Conservation (phyloP, 1,284 basidiomycete species). For the Quambalaria eucalypti region DNA sequence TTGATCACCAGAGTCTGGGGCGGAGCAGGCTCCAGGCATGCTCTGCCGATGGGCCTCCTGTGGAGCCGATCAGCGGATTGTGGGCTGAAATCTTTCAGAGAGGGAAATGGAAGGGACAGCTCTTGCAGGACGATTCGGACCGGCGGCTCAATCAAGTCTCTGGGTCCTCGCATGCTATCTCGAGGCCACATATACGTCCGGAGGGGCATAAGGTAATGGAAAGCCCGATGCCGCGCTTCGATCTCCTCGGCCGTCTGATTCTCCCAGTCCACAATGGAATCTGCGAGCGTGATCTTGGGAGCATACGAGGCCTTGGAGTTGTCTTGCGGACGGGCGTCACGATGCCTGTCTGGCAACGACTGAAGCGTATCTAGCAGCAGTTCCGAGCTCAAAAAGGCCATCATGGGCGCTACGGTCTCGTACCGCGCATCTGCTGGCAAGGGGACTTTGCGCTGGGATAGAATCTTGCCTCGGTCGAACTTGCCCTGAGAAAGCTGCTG, state of each 20-base stretch:
- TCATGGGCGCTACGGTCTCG: constrained; percentile 54
- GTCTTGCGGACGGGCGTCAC: constrained; percentile 35
- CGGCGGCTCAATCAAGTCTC: not conserved
- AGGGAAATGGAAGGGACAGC: not conserved
- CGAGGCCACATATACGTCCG: not conserved
- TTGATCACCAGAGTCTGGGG: too few relatives aligned
- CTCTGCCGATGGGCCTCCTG: not conserved
- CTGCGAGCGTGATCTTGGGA: constrained; percentile 21
- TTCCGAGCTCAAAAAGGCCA: constrained; percentile 61
- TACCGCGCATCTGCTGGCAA: constrained; percentile 56
- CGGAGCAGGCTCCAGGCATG: not conserved
- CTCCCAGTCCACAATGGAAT: constrained; percentile 20
- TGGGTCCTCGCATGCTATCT: not conserved
- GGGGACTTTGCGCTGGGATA: constrained; percentile 8
- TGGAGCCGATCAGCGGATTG: not conserved
- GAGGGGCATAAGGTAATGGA: constrained; percentile 28
- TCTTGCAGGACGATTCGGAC: not conserved
- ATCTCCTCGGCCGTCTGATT: constrained; percentile 19
- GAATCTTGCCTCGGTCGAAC: constrained; percentile 27
- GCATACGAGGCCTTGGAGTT: constrained; percentile 13
- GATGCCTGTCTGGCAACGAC: constrained; percentile 55
- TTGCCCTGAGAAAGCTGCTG: constrained; percentile 23
- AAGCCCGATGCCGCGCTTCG: constrained; percentile 24
- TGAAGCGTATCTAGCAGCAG: constrained; percentile 64
- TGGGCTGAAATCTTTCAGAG: not conserved